Percentiles rank a stretch among this genome's conserved stretches.
Evolutionary conservation across 148 eudicot genomes (phyloP).

Genomic region (Rhododendron ferrugineum): DNA sequence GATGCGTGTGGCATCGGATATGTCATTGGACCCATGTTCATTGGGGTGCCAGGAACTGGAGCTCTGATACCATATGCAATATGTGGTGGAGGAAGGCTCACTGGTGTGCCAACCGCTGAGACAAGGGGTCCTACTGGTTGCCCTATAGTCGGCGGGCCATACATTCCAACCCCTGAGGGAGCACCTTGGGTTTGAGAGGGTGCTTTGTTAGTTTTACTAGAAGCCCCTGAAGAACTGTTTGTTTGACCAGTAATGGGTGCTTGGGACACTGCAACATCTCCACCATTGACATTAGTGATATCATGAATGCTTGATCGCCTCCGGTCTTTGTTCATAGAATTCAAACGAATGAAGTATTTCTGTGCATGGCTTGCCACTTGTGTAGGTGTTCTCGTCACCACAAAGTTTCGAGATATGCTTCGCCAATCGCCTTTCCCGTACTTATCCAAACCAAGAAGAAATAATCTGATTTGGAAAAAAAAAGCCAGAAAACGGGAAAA

Average conservation of each 20-base stretch:
- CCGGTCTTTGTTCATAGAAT: slow-evolving; percentile 61
- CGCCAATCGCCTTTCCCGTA: slow-evolving; percentile 67
- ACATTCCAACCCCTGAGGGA: slow-evolving; percentile 31
- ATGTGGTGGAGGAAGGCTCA: slow-evolving; percentile 29
- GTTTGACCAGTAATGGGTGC: slow-evolving; percentile 60
- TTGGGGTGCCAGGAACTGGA: slow-evolving; percentile 54
- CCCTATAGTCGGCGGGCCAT: slow-evolving; percentile 55
- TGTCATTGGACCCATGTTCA: slow-evolving; percentile 48
- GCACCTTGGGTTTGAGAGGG: slow-evolving; percentile 30
- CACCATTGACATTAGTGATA: slow-evolving; percentile 43
- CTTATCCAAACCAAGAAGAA: slow-evolving; percentile 59
- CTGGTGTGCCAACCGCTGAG: slow-evolving; percentile 38
- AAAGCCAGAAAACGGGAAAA: neutral
- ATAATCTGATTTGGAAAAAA: slow-evolving; percentile 22
- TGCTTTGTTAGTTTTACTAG: slow-evolving; percentile 37
- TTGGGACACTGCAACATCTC: slow-evolving; percentile 31
- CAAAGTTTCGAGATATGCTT: slow-evolving; percentile 64
- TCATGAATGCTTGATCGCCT: slow-evolving; percentile 61
- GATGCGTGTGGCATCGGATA: slow-evolving; percentile 52
- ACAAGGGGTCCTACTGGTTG: slow-evolving; percentile 47
- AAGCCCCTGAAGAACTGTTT: slow-evolving; percentile 28
- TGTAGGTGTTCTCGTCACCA: slow-evolving; percentile 65
- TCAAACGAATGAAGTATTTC: slow-evolving; percentile 48
- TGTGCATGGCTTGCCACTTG: slow-evolving; percentile 63
- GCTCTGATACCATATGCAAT: slow-evolving; percentile 43